Evolutionary conservation across 1,139 yeast species (phyloP).

Genomic region (Debaryomyces nepalensis): DNA sequence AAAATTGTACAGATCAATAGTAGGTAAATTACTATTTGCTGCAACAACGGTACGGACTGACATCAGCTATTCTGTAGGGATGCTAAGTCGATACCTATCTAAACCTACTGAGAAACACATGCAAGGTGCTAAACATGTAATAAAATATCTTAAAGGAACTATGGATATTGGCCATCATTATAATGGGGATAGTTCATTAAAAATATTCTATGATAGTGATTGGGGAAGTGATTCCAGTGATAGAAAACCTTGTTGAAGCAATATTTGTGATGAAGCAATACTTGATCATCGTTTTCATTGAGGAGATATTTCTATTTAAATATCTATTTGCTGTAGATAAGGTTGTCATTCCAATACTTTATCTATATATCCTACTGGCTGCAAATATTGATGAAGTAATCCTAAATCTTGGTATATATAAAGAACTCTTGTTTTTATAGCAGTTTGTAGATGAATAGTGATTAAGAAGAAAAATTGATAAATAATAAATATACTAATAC

Average conservation of each 20-base stretch:
- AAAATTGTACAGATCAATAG: conserved; percentile 8
- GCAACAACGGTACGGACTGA: conserved; percentile 13
- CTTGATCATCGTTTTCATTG: no score
- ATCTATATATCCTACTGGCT: no score
- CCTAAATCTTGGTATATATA: no score
- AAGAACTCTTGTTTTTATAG: no score
- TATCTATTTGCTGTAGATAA: no score
- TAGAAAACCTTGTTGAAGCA: conserved; percentile 8
- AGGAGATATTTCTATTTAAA: no score
- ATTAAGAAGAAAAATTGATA: no score
- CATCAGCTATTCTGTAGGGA: conserved; percentile 12
- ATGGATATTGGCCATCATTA: background rate
- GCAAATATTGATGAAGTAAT: no score
- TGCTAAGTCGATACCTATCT: background rate
- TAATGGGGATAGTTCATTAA: background rate
- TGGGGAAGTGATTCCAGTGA: conserved; percentile 6
- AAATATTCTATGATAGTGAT: conserved; percentile 12
- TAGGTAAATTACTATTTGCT: conserved; percentile 15
- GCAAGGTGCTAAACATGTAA: conserved; percentile 1
- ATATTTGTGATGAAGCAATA: no score
- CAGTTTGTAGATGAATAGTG: no score
- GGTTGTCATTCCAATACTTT: no score
- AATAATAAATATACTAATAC: no score
- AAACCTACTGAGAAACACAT: background rate
- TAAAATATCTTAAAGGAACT: background rate